These are phyloP conservation scores for Yarrowia divulgata DNA, from an alignment of 805 yeast species.

Conservation along the genomic window DNA sequence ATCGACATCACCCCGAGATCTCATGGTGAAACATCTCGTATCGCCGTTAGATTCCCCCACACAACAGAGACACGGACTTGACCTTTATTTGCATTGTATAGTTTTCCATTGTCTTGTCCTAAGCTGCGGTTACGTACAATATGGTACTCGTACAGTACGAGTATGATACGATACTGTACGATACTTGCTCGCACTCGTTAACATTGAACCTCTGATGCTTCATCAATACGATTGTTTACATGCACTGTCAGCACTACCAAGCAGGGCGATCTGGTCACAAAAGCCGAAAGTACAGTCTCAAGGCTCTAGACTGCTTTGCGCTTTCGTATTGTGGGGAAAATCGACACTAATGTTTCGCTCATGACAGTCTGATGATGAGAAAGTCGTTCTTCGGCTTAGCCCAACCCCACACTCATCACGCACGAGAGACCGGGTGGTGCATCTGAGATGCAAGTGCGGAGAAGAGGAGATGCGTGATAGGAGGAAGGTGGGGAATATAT, in stretches of 20 bases:
- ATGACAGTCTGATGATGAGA: slow-evolving; percentile 26
- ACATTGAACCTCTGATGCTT: too few relatives aligned
- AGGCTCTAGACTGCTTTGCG: neutral
- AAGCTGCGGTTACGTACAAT: too few relatives aligned
- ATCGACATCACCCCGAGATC: too few relatives aligned
- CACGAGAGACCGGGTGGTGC: neutral
- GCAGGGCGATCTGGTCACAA: too few relatives aligned
- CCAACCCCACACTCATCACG: slow-evolving; percentile 24
- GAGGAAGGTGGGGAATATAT: neutral
- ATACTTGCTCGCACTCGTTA: too few relatives aligned
- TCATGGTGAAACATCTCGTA: neutral
- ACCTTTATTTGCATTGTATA: too few relatives aligned
- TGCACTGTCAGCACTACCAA: too few relatives aligned
- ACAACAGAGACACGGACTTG: neutral
- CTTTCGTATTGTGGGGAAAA: neutral
- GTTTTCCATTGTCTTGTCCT: too few relatives aligned
- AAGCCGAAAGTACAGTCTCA: too few relatives aligned
- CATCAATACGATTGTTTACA: too few relatives aligned
- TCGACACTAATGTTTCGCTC: neutral
- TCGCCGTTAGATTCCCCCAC: slow-evolving; percentile 5
- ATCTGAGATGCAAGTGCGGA: slow-evolving; percentile 20
- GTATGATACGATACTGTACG: too few relatives aligned
- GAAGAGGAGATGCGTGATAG: neutral
- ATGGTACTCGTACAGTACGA: too few relatives aligned
- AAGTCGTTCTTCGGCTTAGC: slow-evolving; percentile 3